A percentile compares a stretch with the other conserved stretches of the same genome.
phyloP scores from a whole-genome alignment of 2,329 filamentous ascomycete genomes.

The Clathrospora elynae region DNA sequence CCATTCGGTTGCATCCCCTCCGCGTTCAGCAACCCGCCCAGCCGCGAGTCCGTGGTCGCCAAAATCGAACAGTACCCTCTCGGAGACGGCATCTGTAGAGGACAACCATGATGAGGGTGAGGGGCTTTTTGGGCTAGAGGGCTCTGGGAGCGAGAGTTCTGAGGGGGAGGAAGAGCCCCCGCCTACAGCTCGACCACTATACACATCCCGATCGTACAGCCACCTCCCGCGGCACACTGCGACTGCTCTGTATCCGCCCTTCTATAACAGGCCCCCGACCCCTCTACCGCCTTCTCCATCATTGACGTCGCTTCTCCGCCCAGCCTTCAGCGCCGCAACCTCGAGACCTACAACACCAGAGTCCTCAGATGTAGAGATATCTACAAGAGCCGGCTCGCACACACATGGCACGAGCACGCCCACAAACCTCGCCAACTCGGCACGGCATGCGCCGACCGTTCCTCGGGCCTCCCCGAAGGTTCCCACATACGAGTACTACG shows the following conservation, averaged over 20 bases:
- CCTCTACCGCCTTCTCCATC: conserved; percentile 91
- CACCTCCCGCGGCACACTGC: conserved; percentile 48
- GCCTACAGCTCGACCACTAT: conserved; percentile 44
- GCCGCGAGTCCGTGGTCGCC: conserved; percentile 28
- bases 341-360: conserved; percentile 94
- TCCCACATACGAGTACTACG: conserved; percentile 99
- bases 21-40: conserved; percentile 12
- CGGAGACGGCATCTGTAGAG: conserved; percentile 44
- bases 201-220: conserved; percentile 53
- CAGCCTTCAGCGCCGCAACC: conserved; percentile 60
- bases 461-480: conserved; percentile 89
- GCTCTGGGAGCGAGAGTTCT: conserved; percentile 27
- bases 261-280: conserved; percentile 96
- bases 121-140: conserved; percentile 24
- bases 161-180: conserved; percentile 13
- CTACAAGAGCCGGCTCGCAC: conserved; percentile 13
- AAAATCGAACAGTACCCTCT: conserved; percentile 34
- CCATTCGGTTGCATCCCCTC: conserved; percentile 6
- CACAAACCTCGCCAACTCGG: conserved; percentile 64
- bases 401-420: conserved; percentile 36
- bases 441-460: conserved; percentile 65
- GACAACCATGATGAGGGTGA: conserved; percentile 24
- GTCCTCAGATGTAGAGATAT: conserved; percentile 78
- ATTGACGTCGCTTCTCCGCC: conserved; percentile 85
- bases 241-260: conserved; percentile 71